Conservation (phyloP, 2,329 filamentous ascomycete species). For the Nemania sp. region DNA sequence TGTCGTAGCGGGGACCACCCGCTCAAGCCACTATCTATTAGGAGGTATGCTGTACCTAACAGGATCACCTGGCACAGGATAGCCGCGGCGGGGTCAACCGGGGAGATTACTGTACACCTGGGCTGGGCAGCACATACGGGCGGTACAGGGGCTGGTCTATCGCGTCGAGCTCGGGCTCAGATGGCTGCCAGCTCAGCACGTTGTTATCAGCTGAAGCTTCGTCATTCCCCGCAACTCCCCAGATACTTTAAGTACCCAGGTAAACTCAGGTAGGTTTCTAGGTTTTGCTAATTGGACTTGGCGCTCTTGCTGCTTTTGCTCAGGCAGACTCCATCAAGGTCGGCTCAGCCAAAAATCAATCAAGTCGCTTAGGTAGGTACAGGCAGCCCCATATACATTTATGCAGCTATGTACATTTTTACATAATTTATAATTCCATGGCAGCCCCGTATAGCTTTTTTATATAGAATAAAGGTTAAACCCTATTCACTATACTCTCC, state of each 20-base stretch:
- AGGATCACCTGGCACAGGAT: not conserved
- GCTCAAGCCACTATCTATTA: constrained; percentile 22
- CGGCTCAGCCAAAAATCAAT: not conserved
- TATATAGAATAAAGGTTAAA: too few species aligned
- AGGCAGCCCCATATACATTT: too few species aligned
- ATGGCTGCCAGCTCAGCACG: constrained; percentile 17
- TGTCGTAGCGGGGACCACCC: constrained; percentile 22
- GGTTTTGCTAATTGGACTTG: constrained; percentile 11
- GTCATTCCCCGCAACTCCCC: not conserved
- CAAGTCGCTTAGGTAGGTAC: too few species aligned
- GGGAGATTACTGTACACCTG: not conserved
- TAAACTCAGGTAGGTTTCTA: too few species aligned
- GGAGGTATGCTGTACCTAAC: too few species aligned
- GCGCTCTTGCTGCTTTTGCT: too few species aligned
- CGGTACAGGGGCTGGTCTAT: not conserved
- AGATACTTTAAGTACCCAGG: too few species aligned
- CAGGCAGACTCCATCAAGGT: constrained; percentile 16
- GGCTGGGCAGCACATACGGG: too few species aligned
- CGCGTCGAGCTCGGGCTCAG: not conserved
- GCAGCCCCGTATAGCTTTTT: too few species aligned
- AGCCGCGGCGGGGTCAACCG: constrained; percentile 5
- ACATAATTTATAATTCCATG: too few species aligned
- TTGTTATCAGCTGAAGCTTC: constrained; percentile 20
- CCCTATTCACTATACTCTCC: too few species aligned
- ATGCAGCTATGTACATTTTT: too few species aligned